Base-by-base conservation (phyloP, 1,284 basidiomycete species). In the Tranzscheliella williamsii region DNA sequence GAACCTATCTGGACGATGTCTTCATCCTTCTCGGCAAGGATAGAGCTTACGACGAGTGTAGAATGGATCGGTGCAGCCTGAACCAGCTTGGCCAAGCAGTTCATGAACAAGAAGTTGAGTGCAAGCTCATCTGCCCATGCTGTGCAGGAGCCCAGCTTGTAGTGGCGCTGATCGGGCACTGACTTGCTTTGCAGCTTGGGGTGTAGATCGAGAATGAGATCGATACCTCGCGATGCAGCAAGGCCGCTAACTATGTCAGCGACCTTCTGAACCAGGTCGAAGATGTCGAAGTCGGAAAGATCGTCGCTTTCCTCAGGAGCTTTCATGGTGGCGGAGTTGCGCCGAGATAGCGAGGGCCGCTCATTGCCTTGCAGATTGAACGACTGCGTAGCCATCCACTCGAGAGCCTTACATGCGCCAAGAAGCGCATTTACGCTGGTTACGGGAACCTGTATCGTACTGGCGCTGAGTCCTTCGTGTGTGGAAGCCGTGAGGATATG, bases 381-480 rank as follows among this genome's bases (percentile, higher is more conserved):
- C 7, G 53, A 43, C 34, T 44, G 38, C 5, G 40, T 46, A 12
- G 49, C 53, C 29, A 68, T 27, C 69, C 69, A 71, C n/a, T 69
- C 55, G 27, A 69, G 38, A n/a, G 47, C 44, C 20, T 66, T 51
- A 37, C 48, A 68, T 0, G 62, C 60, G 23, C 69, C 69, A n/a
- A 67, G 33, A 12, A 71, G 47, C 4, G 69, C 69, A 31, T 52
- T 56, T 30, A 71, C 46, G 47, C 57, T 64, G n/a, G 62, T 53
- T 33, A 69, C 53, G 13, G 69, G 69, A 4, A 71, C 49, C 31
- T 65, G 63, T 29, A 71, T 29, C 17, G 60, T 58, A 39, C 53
- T 66, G 9, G 66, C 56, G 24, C 54, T 60, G 20, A 69, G 55
- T 15, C 54, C 48, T 22, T 71, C 69, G 23, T 67, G 66, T 3